phyloP scores from a whole-genome alignment of 2,329 filamentous ascomycete species.

The Westerdykella ornata region DNA sequence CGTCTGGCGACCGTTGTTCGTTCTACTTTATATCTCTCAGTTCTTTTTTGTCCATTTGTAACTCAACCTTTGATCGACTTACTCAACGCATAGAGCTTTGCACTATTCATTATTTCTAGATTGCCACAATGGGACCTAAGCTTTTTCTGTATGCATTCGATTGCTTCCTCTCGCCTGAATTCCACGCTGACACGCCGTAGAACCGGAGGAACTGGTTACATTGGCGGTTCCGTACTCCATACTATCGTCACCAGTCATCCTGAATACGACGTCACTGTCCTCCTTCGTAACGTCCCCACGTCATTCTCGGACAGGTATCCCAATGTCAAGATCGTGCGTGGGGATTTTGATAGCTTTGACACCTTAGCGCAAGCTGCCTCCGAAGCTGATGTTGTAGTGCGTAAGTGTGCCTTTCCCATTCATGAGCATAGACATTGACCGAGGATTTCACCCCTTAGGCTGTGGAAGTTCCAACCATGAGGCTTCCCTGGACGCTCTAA shows the following conservation, averaged over 20 bases:
- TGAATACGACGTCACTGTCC: conserved; percentile 41
- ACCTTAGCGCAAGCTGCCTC: conserved; percentile 42
- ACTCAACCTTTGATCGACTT: too few relatives aligned
- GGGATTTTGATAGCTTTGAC: conserved; percentile 42
- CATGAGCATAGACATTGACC: conserved; percentile 26
- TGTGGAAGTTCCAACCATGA: conserved; percentile 26
- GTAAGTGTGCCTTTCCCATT: conserved; percentile 6
- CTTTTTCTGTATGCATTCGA: conserved; percentile 22
- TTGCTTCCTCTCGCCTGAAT: neutral
- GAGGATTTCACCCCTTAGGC: conserved; percentile 38
- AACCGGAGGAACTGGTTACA: conserved; percentile 49
- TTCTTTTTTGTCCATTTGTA: too few relatives aligned
- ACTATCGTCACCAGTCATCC: conserved; percentile 42
- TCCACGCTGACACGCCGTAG: conserved; percentile 20
- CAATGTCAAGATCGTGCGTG: conserved; percentile 43
- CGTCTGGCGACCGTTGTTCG: too few relatives aligned
- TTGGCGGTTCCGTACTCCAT: conserved; percentile 49
- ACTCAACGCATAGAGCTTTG: too few relatives aligned
- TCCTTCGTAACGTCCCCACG: conserved; percentile 39
- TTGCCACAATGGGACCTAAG: conserved; percentile 28
- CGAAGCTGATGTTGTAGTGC: conserved; percentile 47
- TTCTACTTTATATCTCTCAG: too few relatives aligned
- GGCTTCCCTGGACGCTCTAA: conserved; percentile 40
- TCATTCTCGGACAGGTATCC: conserved; percentile 27
- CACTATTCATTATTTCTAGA: too few relatives aligned